Evolutionary conservation across 2,329 filamentous ascomycete genomes (phyloP).

Genomic region (Trichoderma sp.): DNA sequence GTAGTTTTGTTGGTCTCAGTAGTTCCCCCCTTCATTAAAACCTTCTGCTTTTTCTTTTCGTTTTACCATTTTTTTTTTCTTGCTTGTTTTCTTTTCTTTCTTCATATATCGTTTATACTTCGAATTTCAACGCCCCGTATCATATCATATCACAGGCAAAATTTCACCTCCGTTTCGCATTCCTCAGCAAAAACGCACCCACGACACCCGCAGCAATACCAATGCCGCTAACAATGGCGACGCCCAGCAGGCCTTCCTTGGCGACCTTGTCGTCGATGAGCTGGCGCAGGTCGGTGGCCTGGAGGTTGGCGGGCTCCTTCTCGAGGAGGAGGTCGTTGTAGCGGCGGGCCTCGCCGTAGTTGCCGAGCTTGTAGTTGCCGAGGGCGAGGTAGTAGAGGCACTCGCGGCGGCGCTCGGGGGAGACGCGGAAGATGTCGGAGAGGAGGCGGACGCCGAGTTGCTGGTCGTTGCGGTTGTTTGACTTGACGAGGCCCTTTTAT

Average conservation of each 20-base stretch:
- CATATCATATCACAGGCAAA: not conserved
- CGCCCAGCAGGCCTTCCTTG: conserved; percentile 88
- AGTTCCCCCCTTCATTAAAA: not conserved
- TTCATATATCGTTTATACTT: not conserved
- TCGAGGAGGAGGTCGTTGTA: conserved; percentile 94
- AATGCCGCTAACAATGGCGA: conserved; percentile 90
- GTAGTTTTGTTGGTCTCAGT: not conserved
- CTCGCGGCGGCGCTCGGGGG: conserved; percentile 89
- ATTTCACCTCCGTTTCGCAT: conserved; percentile 57
- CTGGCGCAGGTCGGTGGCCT: conserved; percentile 79
- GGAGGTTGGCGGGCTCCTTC: conserved; percentile 86
- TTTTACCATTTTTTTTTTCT: conserved; percentile 10
- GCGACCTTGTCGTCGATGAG: conserved; percentile 96
- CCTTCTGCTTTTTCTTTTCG: not conserved
- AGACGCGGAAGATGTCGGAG: conserved; percentile 92
- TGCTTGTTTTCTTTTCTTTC: conserved; percentile 6
- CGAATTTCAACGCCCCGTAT: not conserved
- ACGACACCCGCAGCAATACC: conserved; percentile 92
- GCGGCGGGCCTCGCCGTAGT: conserved; percentile 89
- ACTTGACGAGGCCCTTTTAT: conserved; percentile 87
- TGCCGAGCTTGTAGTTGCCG: conserved; percentile 97
- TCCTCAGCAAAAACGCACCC: conserved; percentile 80
- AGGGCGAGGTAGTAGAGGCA: conserved; percentile 97
- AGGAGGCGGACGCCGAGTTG: conserved; percentile 92
- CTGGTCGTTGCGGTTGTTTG: conserved; percentile 76